phyloP scores from a whole-genome alignment of 768 basidiomycete species.

The Russula lepida region DNA sequence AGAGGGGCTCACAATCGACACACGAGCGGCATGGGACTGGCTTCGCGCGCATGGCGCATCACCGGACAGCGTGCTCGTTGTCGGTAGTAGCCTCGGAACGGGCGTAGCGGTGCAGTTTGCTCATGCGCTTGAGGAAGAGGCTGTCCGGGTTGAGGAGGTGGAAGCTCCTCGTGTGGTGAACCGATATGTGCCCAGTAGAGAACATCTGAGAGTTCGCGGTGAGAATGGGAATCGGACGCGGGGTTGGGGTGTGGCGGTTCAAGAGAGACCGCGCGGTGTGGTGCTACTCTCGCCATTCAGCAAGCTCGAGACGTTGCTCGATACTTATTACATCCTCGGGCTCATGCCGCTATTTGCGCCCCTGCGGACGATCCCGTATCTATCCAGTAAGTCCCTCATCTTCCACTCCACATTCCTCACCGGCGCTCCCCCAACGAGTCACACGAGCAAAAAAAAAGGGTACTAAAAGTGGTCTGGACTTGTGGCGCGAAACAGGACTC shows the following conservation, averaged over 20 bases:
- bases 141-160: slow-evolving; percentile 29
- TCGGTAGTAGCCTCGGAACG: slow-evolving; percentile 87
- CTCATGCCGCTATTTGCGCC: slow-evolving; percentile 67
- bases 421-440: background rate
- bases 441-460: background rate
- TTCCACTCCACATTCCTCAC: too few relatives aligned
- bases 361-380: slow-evolving; percentile 51
- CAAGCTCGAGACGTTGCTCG: slow-evolving; percentile 39
- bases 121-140: slow-evolving; percentile 30
- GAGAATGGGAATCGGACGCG: background rate
- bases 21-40: slow-evolving; percentile 77
- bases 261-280: slow-evolving; percentile 33
- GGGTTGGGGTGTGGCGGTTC: background rate
- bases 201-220: background rate
- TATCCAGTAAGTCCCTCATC: slow-evolving; percentile 43
- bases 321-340: slow-evolving; percentile 59
- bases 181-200: background rate
- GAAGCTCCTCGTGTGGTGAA: background rate
- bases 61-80: slow-evolving; percentile 54
- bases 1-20: slow-evolving; percentile 63
- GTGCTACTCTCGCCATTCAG: slow-evolving; percentile 37
- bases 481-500: slow-evolving; percentile 34
- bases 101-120: slow-evolving; percentile 51
- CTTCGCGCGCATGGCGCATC: slow-evolving; percentile 51
- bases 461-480: background rate